Conservation (phyloP, 345 rosid genomes). For the Balakata baccata region DNA sequence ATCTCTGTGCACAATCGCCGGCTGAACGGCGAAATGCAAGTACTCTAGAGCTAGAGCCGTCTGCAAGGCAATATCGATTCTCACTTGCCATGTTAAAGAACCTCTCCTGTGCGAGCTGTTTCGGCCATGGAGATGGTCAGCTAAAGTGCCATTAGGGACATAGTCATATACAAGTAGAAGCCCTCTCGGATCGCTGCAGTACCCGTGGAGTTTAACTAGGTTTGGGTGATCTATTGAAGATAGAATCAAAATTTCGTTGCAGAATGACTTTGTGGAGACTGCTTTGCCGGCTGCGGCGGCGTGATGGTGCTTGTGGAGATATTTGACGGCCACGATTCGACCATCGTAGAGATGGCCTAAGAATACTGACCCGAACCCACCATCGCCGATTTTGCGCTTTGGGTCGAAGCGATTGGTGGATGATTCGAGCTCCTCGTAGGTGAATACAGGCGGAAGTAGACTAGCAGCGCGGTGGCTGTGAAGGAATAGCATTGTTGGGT, state of each 20-base stretch:
- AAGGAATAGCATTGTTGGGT: slow-evolving; percentile 74
- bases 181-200: slow-evolving; percentile 94
- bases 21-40: slow-evolving; percentile 59
- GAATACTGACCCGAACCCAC: slow-evolving; percentile 88
- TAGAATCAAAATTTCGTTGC: slow-evolving; percentile 84
- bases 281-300: slow-evolving; percentile 47
- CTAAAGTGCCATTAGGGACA: slow-evolving; percentile 82
- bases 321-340: slow-evolving; percentile 71
- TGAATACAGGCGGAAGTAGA: slow-evolving; percentile 82
- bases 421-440: slow-evolving; percentile 80
- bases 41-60: slow-evolving; percentile 74
- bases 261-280: slow-evolving; percentile 67
- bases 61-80: slow-evolving; percentile 78
- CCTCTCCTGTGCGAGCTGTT: slow-evolving; percentile 29
- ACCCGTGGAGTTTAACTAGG: slow-evolving; percentile 88
- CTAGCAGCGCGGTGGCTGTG: slow-evolving; percentile 65
- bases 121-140: slow-evolving; percentile 76
- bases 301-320: slow-evolving; percentile 68
- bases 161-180: slow-evolving; percentile 82
- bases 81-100: slow-evolving; percentile 57
- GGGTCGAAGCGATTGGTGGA: slow-evolving; percentile 76
- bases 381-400: slow-evolving; percentile 82
- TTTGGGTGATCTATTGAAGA: slow-evolving; percentile 79
- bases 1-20: slow-evolving; percentile 80
- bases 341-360: slow-evolving; percentile 72